Evolutionary conservation across 2,329 filamentous ascomycete genomes (phyloP), one percentile per base, ranked within the genome.

Genomic region (Botrytis deweyae): DNA sequence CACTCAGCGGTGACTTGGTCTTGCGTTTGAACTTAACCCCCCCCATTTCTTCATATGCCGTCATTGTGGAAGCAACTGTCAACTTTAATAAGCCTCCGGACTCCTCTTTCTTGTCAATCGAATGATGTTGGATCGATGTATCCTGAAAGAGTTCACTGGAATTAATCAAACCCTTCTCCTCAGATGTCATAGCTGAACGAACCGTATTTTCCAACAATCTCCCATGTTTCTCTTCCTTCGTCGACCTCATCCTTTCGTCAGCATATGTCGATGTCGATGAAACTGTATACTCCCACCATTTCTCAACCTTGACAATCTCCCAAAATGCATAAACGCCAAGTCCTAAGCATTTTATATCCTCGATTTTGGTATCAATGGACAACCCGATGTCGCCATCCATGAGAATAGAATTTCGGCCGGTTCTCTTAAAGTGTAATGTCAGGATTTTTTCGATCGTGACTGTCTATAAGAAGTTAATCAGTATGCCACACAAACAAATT

Each of bases 261-360:
- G 16, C 3, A 33, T 10, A 12, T 5, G n/a, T 29, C n/a, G 49
- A 12, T 9, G n/a, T 22, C n/a, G 36, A n/a, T 14, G 18, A n/a
- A 33, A 68, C 66, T 10, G 18, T 68, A 58, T 58, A 68, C 66
- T 68, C 66, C 66, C 66, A 68, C 66, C 66, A 68, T 25, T n/a
- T 58, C 25, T 58, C 66, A 38, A 68, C 25, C 36, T 42, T 68
- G 2, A 68, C 49, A 58, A 68, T 68, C 10, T 68, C 66, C 66
- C 66, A 68, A 1, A 68, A 68, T 2, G 66, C 49, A 33, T 58
- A 58, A 1, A 68, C 49, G 8, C 36, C 66, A 18, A 68, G 20
- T 12, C 66, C 49, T 18, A 42, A 58, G 6, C 18, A 68, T 3
- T 10, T 14, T 9, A 68, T 58, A 58, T 58, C 25, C 25, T 29